These are phyloP conservation scores for Schwanniomyces occidentalis DNA, from an alignment of 805 yeast genomes.

Conservation along the genomic window DNA sequence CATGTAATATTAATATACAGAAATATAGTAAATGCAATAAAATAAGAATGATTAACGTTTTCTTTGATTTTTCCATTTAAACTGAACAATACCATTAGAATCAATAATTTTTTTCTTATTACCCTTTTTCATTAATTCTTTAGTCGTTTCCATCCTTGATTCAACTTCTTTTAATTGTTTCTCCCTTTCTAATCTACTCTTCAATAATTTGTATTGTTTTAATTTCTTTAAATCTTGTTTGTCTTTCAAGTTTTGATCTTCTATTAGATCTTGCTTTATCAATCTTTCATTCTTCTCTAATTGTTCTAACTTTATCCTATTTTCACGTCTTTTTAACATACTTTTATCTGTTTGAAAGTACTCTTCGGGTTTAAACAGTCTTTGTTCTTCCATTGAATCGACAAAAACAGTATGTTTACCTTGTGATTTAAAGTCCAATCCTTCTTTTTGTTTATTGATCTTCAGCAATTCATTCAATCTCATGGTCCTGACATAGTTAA, in stretches of 20 bases:
- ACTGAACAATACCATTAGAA: slow-evolving; percentile 65
- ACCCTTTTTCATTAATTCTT: slow-evolving; percentile 90
- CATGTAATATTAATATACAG: slow-evolving; percentile 3
- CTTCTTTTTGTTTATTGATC: slow-evolving; percentile 56
- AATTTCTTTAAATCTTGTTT: slow-evolving; percentile 53
- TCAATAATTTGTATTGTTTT: slow-evolving; percentile 58
- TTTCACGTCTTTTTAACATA: slow-evolving; percentile 64
- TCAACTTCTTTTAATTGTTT: slow-evolving; percentile 67
- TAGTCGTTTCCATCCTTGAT: slow-evolving; percentile 70
- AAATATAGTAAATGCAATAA: background rate
- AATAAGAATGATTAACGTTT: slow-evolving; percentile 39
- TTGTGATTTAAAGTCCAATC: slow-evolving; percentile 50
- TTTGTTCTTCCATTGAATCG: slow-evolving; percentile 56
- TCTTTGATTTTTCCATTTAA: slow-evolving; percentile 84
- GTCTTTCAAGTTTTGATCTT: slow-evolving; percentile 31
- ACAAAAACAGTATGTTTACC: slow-evolving; percentile 89
- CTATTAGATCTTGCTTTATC: slow-evolving; percentile 24
- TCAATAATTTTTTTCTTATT: slow-evolving; percentile 73
- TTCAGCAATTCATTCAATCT: slow-evolving; percentile 67
- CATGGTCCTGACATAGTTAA: slow-evolving; percentile 78
- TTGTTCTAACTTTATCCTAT: slow-evolving; percentile 66
- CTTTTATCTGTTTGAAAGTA: slow-evolving; percentile 71
- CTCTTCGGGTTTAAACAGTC: slow-evolving; percentile 60
- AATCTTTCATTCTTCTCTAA: slow-evolving; percentile 42
- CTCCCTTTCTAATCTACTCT: slow-evolving; percentile 69